These are phyloP conservation scores for Prosopis cineraria DNA, from an alignment of 306 rosid species.

Conservation along the genomic window DNA sequence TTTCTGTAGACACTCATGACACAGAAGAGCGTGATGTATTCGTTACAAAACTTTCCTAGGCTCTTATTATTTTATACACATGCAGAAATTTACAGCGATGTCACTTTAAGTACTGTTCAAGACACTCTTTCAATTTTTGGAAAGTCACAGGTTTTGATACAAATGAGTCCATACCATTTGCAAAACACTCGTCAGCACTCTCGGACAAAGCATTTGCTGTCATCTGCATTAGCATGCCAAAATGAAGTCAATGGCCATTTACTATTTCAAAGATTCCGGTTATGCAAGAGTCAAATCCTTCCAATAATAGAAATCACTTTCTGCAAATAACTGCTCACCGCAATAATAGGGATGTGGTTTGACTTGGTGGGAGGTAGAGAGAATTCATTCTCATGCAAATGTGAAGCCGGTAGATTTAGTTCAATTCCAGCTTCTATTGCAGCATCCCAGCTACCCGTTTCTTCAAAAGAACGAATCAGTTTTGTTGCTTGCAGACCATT, in stretches of 20 bases:
- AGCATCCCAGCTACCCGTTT: constrained; percentile 86
- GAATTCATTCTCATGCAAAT: constrained; percentile 31
- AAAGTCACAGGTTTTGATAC: constrained; percentile 91
- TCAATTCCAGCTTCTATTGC: constrained; percentile 71
- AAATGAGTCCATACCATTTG: constrained; percentile 91
- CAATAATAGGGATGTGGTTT: constrained; percentile 70
- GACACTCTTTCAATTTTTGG: constrained; percentile 71
- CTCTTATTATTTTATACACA: constrained; percentile 52
- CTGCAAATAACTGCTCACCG: constrained; percentile 51
- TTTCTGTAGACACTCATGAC: constrained; percentile 34
- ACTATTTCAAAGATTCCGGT: constrained; percentile 16
- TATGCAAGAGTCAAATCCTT: neutral
- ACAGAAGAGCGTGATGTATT: constrained; percentile 46
- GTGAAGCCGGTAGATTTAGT: constrained; percentile 30
- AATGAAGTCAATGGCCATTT: neutral
- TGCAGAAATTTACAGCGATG: constrained; percentile 60
- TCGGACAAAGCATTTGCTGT: constrained; percentile 91
- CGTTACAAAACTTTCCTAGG: constrained; percentile 80
- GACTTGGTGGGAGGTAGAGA: constrained; percentile 38
- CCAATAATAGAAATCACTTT: constrained; percentile 7
- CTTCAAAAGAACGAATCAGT: constrained; percentile 86
- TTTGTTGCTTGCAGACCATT: constrained; percentile 91
- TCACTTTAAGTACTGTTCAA: constrained; percentile 59
- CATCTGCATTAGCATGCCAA: constrained; percentile 62
- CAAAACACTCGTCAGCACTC: constrained; percentile 89